phyloP scores from a whole-genome alignment of 345 rosid species.

The Bruguiera parviflora region DNA sequence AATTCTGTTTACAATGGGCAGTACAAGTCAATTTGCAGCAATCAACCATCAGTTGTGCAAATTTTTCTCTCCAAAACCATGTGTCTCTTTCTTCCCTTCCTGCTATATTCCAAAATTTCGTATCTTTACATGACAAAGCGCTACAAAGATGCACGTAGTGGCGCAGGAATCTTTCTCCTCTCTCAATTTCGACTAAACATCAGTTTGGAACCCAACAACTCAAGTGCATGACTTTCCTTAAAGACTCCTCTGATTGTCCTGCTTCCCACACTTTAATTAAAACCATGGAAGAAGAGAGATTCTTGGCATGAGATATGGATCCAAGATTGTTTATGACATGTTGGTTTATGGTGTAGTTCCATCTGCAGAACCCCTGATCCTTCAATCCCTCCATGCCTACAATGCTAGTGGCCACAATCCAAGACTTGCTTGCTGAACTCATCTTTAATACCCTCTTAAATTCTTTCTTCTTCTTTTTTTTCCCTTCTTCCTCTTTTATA shows the following conservation, averaged over 20 bases:
- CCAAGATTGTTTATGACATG: conserved; percentile 37
- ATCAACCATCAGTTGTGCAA: too few relatives aligned
- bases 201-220: conserved; percentile 52
- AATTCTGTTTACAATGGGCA: too few relatives aligned
- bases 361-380: conserved; percentile 57
- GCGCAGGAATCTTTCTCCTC: too few relatives aligned
- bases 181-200: neutral
- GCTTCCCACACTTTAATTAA: conserved; percentile 10
- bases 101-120: too few relatives aligned
- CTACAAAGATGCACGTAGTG: too few relatives aligned
- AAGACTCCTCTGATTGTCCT: conserved; percentile 37
- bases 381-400: conserved; percentile 61
- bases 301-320: conserved; percentile 43
- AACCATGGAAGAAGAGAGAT: conserved; percentile 34
- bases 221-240: conserved; percentile 47
- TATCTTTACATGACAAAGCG: too few relatives aligned
- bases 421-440: conserved; percentile 42
- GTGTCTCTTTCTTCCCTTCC: too few relatives aligned
- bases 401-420: conserved; percentile 43
- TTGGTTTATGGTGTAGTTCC: conserved; percentile 48
- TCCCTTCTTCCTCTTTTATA: neutral
- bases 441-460: conserved; percentile 11
- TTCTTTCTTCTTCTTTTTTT: too few relatives aligned
- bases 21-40: too few relatives aligned
- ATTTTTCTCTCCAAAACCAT: too few relatives aligned